A percentile compares a stretch with the other conserved stretches of the same genome.
phyloP scores from a whole-genome alignment of 768 basidiomycete species.

The Cystobasidium ongulense region DNA sequence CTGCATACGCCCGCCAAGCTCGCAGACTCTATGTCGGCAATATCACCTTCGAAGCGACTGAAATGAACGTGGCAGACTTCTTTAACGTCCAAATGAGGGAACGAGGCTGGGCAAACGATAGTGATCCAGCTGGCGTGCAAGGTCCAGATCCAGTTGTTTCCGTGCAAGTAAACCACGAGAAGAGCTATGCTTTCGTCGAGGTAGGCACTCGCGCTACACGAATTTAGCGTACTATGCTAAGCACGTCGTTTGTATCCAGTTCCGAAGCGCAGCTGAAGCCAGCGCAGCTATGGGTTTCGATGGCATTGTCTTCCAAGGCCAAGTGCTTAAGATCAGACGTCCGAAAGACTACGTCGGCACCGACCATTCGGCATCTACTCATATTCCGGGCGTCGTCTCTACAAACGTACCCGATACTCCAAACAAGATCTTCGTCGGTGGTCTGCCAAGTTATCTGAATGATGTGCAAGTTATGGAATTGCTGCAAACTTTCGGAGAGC shows the following conservation, averaged over 20 bases:
- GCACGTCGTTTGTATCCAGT: conserved; percentile 52
- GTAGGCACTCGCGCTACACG: conserved; percentile 49
- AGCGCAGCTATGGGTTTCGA: conserved; percentile 96
- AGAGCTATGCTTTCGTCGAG: conserved; percentile 98
- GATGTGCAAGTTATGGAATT: conserved; percentile 99
- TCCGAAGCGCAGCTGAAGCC: conserved; percentile 93
- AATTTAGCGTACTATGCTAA: neutral
- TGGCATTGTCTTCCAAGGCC: conserved; percentile 88
- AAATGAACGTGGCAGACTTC: conserved; percentile 81
- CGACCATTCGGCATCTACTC: conserved; percentile 58
- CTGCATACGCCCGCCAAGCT: conserved; percentile 61
- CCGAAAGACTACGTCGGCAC: conserved; percentile 92
- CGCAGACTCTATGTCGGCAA: conserved; percentile 94
- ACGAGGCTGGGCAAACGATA: conserved; percentile 44
- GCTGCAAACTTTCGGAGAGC: conserved; percentile 91
- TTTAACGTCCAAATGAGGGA: conserved; percentile 95
- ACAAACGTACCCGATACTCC: conserved; percentile 93
- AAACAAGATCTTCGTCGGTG: conserved; percentile 97
- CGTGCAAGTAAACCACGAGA: conserved; percentile 95
- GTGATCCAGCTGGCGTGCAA: conserved; percentile 53
- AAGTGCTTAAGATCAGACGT: conserved; percentile 91
- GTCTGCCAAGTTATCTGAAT: conserved; percentile 85
- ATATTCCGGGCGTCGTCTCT: conserved; percentile 90
- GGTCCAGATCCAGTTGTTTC: conserved; percentile 76
- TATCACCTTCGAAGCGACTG: conserved; percentile 88